Conservation (phyloP, 1,284 basidiomycete genomes). For the Thecaphora frezii region DNA sequence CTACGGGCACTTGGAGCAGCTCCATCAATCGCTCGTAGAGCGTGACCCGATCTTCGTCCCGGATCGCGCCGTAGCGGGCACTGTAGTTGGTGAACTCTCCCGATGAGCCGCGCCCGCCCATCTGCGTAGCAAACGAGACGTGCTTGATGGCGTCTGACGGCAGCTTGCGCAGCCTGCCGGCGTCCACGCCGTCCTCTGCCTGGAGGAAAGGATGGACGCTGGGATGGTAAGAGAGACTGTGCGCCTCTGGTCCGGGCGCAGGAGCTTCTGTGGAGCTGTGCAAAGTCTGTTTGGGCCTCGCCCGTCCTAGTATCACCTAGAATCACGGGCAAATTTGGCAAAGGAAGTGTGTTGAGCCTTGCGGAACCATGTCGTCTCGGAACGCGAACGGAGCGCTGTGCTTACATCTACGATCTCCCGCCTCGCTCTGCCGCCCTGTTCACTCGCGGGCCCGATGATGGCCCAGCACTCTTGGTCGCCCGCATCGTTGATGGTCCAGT, state of each 20-base stretch:
- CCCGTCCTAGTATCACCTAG: neutral
- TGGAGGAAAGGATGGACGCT: slow-evolving; percentile 32
- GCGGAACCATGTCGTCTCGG: no score
- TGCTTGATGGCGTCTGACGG: slow-evolving; percentile 25
- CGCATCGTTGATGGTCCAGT: slow-evolving; percentile 39
- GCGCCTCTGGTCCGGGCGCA: neutral
- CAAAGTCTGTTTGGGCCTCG: neutral
- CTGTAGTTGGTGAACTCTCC: slow-evolving; percentile 51
- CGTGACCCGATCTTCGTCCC: slow-evolving; percentile 48
- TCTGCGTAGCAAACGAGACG: slow-evolving; percentile 44
- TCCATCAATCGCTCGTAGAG: slow-evolving; percentile 53
- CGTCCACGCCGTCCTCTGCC: neutral
- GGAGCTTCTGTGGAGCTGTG: neutral
- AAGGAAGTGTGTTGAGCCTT: no score
- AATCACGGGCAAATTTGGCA: neutral
- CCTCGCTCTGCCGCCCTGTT: slow-evolving; percentile 38
- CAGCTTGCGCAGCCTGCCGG: neutral
- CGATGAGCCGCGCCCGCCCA: slow-evolving; percentile 8
- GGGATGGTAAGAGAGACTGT: neutral
- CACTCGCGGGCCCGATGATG: slow-evolving; percentile 44
- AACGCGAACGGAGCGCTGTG: no score
- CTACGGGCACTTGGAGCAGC: slow-evolving; percentile 36
- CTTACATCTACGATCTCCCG: slow-evolving; percentile 33
- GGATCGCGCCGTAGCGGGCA: slow-evolving; percentile 53
- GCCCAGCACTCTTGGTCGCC: slow-evolving; percentile 47